These are phyloP conservation scores for Zoysia pacifica DNA, from an alignment of 176 grass and related monocot genomes.

Conservation along the genomic window DNA sequence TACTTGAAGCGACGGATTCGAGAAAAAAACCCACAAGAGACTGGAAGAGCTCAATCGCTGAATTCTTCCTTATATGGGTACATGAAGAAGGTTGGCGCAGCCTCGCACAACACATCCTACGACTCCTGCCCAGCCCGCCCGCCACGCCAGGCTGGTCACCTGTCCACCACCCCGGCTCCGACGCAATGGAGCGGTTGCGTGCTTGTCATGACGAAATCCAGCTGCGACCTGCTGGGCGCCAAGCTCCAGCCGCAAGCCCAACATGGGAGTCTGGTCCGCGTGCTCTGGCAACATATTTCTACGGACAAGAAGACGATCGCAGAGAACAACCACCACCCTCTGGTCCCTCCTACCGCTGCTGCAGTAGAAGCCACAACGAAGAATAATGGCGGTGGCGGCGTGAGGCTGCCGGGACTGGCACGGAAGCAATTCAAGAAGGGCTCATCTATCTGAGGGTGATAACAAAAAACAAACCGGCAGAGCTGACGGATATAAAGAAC, in stretches of 20 bases:
- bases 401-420: constrained; percentile 63
- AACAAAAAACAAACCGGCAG: constrained; percentile 42
- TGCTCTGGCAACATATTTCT: constrained; percentile 67
- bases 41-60: no score
- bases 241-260: constrained; percentile 30
- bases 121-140: constrained; percentile 52
- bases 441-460: neutral
- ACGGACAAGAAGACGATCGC: constrained; percentile 50
- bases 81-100: constrained; percentile 55
- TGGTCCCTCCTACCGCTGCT: constrained; percentile 30
- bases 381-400: constrained; percentile 4
- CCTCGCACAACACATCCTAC: constrained; percentile 68
- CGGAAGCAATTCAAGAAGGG: constrained; percentile 80
- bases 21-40: no score
- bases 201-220: constrained; percentile 41
- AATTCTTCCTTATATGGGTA: no score
- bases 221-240: constrained; percentile 30
- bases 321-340: constrained; percentile 18
- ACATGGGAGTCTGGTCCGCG: constrained; percentile 59
- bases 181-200: constrained; percentile 39
- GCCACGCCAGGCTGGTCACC: constrained; percentile 32
- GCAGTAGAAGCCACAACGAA: neutral
- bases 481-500: constrained; percentile 71
- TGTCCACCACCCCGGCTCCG: constrained; percentile 19
- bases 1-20: no score